These are phyloP conservation scores for Mycotypha africana DNA, from an alignment of 371 early-diverging fungal genomes.

Conservation along the genomic window DNA sequence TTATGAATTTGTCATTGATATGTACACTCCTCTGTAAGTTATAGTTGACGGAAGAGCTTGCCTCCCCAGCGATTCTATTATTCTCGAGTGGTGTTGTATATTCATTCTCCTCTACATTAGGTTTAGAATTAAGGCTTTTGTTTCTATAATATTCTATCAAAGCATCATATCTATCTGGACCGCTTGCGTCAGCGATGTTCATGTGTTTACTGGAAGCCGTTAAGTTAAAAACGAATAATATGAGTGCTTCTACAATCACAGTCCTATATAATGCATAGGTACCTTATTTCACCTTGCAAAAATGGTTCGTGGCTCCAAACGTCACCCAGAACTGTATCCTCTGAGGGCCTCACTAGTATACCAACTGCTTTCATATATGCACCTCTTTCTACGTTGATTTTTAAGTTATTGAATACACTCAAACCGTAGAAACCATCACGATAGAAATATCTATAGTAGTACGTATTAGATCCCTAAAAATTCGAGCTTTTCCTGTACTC, in stretches of 20 bases:
- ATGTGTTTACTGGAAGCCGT: conserved; percentile 6
- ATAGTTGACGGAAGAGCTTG: too few relatives aligned
- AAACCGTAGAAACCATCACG: conserved; percentile 40
- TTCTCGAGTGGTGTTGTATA: too few relatives aligned
- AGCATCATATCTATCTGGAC: not conserved
- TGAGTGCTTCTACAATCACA: too few relatives aligned
- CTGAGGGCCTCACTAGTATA: conserved; percentile 41
- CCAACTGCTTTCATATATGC: conserved; percentile 57
- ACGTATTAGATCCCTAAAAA: too few relatives aligned
- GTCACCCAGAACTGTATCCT: conserved; percentile 37
- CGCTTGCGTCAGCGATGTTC: not conserved
- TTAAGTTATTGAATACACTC: conserved; percentile 43
- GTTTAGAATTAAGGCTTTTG: too few relatives aligned
- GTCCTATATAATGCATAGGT: too few relatives aligned
- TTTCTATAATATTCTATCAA: conserved; percentile 8
- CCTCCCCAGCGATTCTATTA: too few relatives aligned
- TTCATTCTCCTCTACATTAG: too few relatives aligned
- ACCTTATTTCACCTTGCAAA: conserved; percentile 23
- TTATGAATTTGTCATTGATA: too few relatives aligned
- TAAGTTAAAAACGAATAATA: too few relatives aligned
- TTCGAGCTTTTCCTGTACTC: not conserved
- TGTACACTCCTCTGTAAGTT: too few relatives aligned
- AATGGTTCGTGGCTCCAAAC: conserved; percentile 47
- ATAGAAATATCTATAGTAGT: conserved; percentile 45
- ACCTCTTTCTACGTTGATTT: conserved; percentile 34